phyloP scores from a whole-genome alignment of 1,284 basidiomycete genomes.

The Pisolithus thermaeus region DNA sequence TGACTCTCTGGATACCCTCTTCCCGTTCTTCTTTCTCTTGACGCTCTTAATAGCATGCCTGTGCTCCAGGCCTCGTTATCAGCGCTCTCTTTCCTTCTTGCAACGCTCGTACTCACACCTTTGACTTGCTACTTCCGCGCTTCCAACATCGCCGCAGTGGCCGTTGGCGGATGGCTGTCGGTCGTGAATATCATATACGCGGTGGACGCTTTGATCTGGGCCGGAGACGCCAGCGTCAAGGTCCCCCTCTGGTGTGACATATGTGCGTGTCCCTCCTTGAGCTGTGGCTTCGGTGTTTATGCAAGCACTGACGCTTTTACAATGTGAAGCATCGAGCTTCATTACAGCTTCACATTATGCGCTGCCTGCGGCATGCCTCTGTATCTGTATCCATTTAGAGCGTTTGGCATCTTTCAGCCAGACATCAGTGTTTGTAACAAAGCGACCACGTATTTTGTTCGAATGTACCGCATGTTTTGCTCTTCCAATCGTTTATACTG shows the following conservation, averaged over 20 bases:
- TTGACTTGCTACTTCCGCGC: conserved; percentile 36
- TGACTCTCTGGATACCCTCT: conserved; percentile 4
- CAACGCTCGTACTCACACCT: conserved; percentile 34
- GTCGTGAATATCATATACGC: conserved; percentile 25
- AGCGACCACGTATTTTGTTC: conserved; percentile 32
- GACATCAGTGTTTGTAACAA: conserved; percentile 19
- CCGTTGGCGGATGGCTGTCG: conserved; percentile 32
- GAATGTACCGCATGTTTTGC: conserved; percentile 50
- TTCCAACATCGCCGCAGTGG: conserved; percentile 44
- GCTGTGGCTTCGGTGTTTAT: background rate
- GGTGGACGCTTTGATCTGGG: conserved; percentile 29
- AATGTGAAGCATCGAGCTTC: conserved; percentile 39
- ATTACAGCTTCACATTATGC: conserved; percentile 38
- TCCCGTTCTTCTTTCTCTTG: conserved; percentile 6
- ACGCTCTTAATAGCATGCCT: conserved; percentile 3
- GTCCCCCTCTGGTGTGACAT: conserved; percentile 32
- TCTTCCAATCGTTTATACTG: conserved; percentile 51
- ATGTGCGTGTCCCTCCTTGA: conserved; percentile 20
- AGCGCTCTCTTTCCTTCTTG: conserved; percentile 44
- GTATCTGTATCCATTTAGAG: conserved; percentile 30
- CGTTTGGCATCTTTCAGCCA: conserved; percentile 24
- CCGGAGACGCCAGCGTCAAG: conserved; percentile 13
- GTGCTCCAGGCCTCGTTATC: conserved; percentile 44
- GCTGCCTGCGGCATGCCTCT: conserved; percentile 49
- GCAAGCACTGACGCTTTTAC: background rate